These are phyloP conservation scores for Colletotrichum lentis DNA, from an alignment of 2,329 filamentous ascomycete species.

Conservation along the genomic window DNA sequence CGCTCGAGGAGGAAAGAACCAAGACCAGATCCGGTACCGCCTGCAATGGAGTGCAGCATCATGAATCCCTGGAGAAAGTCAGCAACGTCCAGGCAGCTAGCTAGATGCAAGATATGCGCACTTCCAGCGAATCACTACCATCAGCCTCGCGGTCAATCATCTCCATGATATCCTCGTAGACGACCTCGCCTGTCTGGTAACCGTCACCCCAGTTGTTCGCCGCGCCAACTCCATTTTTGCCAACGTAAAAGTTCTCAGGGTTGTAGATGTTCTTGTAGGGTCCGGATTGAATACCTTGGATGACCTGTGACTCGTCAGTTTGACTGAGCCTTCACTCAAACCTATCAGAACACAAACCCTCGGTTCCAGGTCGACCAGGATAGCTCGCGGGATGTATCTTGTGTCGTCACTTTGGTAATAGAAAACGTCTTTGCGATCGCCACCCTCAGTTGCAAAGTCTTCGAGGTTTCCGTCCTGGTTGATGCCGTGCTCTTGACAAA, in stretches of 20 bases:
- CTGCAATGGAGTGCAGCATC: conserved; percentile 97
- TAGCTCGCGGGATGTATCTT: conserved; percentile 94
- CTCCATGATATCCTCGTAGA: conserved; percentile 97
- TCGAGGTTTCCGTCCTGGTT: conserved; percentile 96
- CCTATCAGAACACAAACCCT: conserved; percentile 62
- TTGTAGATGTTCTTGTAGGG: conserved; percentile 99
- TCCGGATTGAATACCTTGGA: conserved; percentile 90
- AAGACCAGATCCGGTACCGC: conserved; percentile 94
- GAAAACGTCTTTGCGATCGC: conserved; percentile 98
- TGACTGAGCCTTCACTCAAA: neutral
- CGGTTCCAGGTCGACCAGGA: conserved; percentile 93
- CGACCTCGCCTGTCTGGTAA: conserved; percentile 88
- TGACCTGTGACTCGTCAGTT: conserved; percentile 62
- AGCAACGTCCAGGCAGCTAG: conserved; percentile 31
- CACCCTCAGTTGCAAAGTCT: conserved; percentile 96
- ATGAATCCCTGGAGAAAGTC: conserved; percentile 78
- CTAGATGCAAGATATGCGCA: conserved; percentile 46
- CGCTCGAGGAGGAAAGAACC: conserved; percentile 94
- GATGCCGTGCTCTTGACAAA: conserved; percentile 98
- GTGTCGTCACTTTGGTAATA: conserved; percentile 99
- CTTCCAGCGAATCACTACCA: conserved; percentile 95
- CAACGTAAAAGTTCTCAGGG: conserved; percentile 97
- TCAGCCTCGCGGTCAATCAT: conserved; percentile 99
- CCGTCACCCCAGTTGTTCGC: conserved; percentile 99
- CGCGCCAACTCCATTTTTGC: conserved; percentile 90